Conservation (phyloP, 768 basidiomycete species). For the Lactarius trivialis region DNA sequence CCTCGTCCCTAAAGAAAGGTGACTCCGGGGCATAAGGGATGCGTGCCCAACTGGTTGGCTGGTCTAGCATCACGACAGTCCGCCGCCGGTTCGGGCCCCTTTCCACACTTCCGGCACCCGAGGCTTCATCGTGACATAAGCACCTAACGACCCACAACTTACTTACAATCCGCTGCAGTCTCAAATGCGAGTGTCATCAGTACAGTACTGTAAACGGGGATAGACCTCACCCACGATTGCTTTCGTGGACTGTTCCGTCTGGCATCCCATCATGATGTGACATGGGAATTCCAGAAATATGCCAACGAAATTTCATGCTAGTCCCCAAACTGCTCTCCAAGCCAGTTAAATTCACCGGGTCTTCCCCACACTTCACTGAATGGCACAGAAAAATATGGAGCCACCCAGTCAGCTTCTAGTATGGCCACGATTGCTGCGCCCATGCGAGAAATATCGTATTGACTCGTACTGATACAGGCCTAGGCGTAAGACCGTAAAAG, state of each 20-base stretch:
- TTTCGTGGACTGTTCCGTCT: not conserved
- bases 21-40: not conserved
- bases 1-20: not conserved
- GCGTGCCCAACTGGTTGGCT: not conserved
- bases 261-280: not conserved
- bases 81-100: slow-evolving; percentile 12
- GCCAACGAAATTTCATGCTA: not conserved
- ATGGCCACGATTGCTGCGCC: no score
- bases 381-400: not conserved
- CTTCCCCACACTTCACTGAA: not conserved
- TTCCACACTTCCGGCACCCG: slow-evolving; percentile 2
- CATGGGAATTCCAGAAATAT: not conserved
- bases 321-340: not conserved
- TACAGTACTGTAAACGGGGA: not conserved
- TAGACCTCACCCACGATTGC: not conserved
- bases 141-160: not conserved
- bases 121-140: not conserved
- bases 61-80: slow-evolving; percentile 9
- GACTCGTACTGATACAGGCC: no score
- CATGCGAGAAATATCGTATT: no score
- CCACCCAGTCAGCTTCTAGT: not conserved
- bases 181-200: not conserved
- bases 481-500: not conserved
- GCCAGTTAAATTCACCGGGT: not conserved
- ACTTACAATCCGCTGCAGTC: not conserved